These are phyloP conservation scores for Cordyceps tenuipes DNA, from an alignment of 2,329 filamentous ascomycete species.

Conservation along the genomic window DNA sequence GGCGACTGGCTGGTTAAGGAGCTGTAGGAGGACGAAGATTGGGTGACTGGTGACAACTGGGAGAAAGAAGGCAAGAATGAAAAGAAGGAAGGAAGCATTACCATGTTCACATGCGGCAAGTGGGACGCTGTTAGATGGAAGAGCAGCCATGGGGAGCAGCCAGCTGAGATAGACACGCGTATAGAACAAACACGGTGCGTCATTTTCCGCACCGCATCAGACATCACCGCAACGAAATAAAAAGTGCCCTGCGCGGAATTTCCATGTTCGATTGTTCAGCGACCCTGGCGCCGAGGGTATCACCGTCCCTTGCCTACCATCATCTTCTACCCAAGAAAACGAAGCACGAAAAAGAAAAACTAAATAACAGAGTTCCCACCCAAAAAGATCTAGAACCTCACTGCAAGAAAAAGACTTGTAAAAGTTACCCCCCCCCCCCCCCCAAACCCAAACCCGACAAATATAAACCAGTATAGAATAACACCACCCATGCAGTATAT, in stretches of 20 bases:
- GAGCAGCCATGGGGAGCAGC: not conserved
- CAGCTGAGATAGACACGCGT: not conserved
- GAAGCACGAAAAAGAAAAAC: not conserved
- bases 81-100: no score
- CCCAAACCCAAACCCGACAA: not conserved
- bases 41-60: no score
- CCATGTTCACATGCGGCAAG: not conserved
- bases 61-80: no score
- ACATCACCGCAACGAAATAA: not conserved
- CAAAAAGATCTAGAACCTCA: not conserved
- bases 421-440: not conserved
- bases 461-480: conserved; percentile 16
- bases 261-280: conserved; percentile 4
- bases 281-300: conserved; percentile 3
- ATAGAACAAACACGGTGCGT: not conserved
- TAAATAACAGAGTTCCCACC: not conserved
- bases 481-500: conserved; percentile 11
- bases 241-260: not conserved
- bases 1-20: conserved; percentile 27
- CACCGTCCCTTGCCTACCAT: not conserved
- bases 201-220: not conserved
- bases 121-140: not conserved
- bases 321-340: not conserved
- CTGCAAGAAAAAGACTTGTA: conserved; percentile 18
- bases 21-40: not conserved